These are phyloP conservation scores for Chaetoscypha palmicola DNA, from an alignment of 2,329 filamentous ascomycete species.

Conservation along the genomic window DNA sequence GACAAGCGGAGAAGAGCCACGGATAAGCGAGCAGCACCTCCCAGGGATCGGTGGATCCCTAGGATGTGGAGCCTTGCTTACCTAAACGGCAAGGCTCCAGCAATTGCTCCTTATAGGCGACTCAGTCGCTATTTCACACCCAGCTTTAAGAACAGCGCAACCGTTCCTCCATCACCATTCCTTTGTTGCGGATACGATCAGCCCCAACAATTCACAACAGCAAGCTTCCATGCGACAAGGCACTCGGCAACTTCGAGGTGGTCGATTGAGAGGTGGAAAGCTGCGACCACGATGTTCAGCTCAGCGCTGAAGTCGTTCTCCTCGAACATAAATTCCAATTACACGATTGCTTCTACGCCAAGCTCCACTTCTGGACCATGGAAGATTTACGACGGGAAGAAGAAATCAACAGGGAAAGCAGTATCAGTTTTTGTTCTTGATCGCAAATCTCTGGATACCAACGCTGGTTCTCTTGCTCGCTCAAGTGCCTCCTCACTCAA, in stretches of 20 bases:
- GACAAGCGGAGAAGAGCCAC: conserved; percentile 2
- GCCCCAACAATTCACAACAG: not conserved
- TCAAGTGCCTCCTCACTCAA: conserved; percentile 65
- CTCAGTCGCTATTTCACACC: too few relatives aligned
- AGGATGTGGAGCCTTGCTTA: conserved; percentile 4
- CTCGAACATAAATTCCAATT: conserved; percentile 88
- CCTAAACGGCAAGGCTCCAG: conserved; percentile 5
- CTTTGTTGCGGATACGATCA: too few relatives aligned
- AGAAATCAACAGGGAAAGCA: conserved; percentile 83
- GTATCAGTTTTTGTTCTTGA: conserved; percentile 96
- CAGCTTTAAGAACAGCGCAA: too few relatives aligned
- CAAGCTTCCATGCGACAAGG: conserved; percentile 3
- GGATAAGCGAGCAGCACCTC: not conserved
- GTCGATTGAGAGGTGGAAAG: conserved; percentile 8
- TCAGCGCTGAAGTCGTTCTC: conserved; percentile 89
- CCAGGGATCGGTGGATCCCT: not conserved
- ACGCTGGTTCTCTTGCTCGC: conserved; percentile 53
- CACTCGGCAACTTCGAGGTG: conserved; percentile 3
- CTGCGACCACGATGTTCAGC: conserved; percentile 67
- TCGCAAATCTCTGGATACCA: conserved; percentile 71
- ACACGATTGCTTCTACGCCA: conserved; percentile 68
- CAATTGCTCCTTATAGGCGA: too few relatives aligned
- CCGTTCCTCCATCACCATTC: too few relatives aligned
- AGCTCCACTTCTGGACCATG: conserved; percentile 83
- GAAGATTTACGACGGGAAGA: conserved; percentile 97